phyloP scores from a whole-genome alignment of 768 basidiomycete species.

The Hortiboletus flavorubellus region DNA sequence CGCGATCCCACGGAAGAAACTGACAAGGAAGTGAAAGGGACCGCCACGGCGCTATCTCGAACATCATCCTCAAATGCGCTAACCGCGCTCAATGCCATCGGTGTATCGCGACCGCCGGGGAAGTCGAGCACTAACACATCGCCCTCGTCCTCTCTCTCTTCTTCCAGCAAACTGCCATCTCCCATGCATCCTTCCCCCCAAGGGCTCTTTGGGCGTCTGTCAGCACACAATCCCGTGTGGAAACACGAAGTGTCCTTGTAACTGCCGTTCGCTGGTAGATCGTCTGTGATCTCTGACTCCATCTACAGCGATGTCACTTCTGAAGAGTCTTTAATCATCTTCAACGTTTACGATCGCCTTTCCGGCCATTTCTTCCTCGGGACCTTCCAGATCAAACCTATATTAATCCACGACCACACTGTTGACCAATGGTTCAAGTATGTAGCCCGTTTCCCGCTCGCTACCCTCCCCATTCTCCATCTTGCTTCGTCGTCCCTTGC shows the following conservation, averaged over 20 bases:
- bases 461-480: constrained; percentile 10
- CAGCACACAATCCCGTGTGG: constrained; percentile 92
- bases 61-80: constrained; percentile 62
- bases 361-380: constrained; percentile 89
- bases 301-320: constrained; percentile 86
- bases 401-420: constrained; percentile 88
- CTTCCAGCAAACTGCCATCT: constrained; percentile 37
- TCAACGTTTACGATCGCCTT: constrained; percentile 89
- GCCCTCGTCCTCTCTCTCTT: constrained; percentile 40
- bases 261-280: constrained; percentile 35
- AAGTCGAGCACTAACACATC: constrained; percentile 43
- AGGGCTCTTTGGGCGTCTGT: constrained; percentile 60
- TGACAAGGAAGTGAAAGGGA: constrained; percentile 87
- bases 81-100: constrained; percentile 63
- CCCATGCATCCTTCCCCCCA: constrained; percentile 30
- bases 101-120: constrained; percentile 42
- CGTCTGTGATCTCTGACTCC: constrained; percentile 18
- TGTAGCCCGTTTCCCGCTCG: constrained; percentile 35
- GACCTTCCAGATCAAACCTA: constrained; percentile 85
- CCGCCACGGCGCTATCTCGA: constrained; percentile 54
- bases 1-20: constrained; percentile 82
- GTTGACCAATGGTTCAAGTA: constrained; percentile 98
- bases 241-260: constrained; percentile 99
- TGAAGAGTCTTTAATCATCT: constrained; percentile 73
- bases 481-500: constrained; percentile 11